phyloP scores from a whole-genome alignment of 352 stramenopile genomes.

The Blastocystis sp. region DNA sequence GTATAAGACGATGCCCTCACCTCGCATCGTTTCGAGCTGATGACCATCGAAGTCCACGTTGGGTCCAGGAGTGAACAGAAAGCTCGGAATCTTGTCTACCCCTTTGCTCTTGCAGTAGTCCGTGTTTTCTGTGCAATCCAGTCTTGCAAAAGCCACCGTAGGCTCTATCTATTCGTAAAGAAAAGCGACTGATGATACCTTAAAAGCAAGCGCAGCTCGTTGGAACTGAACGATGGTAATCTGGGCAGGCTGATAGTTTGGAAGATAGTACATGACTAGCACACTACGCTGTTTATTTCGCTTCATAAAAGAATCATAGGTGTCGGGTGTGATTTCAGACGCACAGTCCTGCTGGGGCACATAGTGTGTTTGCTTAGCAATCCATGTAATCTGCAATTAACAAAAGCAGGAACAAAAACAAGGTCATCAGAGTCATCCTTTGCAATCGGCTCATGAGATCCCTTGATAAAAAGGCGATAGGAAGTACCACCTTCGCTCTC shows the following conservation, averaged over 20 bases:
- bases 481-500: neutral
- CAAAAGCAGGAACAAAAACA: neutral
- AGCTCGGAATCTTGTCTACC: neutral
- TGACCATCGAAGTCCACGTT: conserved; percentile 36
- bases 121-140: neutral
- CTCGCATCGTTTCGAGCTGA: conserved; percentile 35
- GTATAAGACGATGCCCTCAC: conserved; percentile 41
- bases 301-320: conserved; percentile 23
- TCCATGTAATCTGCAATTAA: conserved; percentile 24
- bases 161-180: conserved; percentile 12
- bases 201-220: conserved; percentile 6
- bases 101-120: neutral
- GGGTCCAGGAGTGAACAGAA: neutral
- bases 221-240: conserved; percentile 35
- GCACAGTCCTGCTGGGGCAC: conserved; percentile 26
- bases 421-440: conserved; percentile 15
- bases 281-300: neutral
- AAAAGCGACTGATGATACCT: neutral
- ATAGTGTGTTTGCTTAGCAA: neutral
- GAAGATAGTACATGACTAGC: conserved; percentile 52
- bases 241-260: neutral
- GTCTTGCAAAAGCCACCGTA: neutral
- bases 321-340: neutral
- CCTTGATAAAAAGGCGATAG: conserved; percentile 43
- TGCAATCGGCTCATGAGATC: neutral